Conservation (phyloP, 176 grass and related monocot species). For the Aegilops tauschii region DNA sequence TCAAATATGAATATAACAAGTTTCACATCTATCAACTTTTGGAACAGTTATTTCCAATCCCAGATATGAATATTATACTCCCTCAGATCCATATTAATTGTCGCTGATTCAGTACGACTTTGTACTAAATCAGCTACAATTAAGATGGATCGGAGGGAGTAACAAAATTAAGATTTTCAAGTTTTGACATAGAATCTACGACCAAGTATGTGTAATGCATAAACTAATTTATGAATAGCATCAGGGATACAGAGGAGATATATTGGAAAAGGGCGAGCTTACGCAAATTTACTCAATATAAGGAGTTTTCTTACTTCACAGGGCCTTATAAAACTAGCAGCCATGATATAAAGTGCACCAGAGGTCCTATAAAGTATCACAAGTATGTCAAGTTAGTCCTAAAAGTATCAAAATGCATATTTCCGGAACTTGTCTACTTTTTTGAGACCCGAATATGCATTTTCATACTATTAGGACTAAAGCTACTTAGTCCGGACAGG, state of each 20-base stretch:
- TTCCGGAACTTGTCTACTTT: background rate
- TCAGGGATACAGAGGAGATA: background rate
- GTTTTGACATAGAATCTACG: background rate
- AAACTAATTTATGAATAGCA: background rate
- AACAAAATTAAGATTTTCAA: background rate
- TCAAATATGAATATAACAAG: background rate
- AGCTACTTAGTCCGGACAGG: background rate
- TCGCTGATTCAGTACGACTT: too few species aligned
- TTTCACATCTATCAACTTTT: too few species aligned
- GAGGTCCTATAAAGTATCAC: background rate
- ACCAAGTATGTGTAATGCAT: background rate
- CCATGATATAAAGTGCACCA: background rate
- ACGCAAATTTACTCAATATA: background rate
- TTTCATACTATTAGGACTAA: background rate
- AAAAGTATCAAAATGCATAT: background rate
- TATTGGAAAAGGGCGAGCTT: background rate
- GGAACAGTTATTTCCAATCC: too few species aligned
- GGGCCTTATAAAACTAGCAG: background rate
- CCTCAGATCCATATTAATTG: too few species aligned
- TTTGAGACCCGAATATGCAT: background rate
- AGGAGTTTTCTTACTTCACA: background rate
- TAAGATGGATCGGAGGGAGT: too few species aligned
- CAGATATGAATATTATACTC: background rate
- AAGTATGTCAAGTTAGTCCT: background rate
- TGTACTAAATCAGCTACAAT: too few species aligned